A percentile compares a stretch with the other conserved stretches of the same genome.
Evolutionary conservation across 495 filamentous ascomycete genomes (phyloP).

Genomic region (Bacidia rubella): DNA sequence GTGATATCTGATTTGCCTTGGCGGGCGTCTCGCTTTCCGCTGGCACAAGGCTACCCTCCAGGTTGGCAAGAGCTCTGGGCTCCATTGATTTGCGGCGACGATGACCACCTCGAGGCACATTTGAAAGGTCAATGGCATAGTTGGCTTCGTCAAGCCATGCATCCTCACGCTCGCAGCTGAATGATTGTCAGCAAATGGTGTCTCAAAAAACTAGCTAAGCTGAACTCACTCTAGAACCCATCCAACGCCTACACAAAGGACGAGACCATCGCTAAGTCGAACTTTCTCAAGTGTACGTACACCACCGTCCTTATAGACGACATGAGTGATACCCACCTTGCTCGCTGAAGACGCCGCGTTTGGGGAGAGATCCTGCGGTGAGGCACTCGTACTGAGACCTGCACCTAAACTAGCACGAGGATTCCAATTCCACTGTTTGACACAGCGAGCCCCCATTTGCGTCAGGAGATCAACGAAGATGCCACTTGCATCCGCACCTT

Average conservation of each 20-base stretch:
- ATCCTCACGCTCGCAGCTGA: constrained; percentile 66
- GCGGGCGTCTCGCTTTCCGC: constrained; percentile 24
- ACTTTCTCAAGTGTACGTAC: constrained; percentile 82
- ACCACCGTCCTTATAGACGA: constrained; percentile 89
- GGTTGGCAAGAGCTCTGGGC: constrained; percentile 59
- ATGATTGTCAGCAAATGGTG: constrained; percentile 16
- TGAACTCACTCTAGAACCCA: constrained; percentile 74
- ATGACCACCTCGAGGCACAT: constrained; percentile 61
- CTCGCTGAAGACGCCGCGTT: constrained; percentile 20
- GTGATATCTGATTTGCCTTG: constrained; percentile 16
- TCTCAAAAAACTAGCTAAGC: not conserved
- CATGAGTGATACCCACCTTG: constrained; percentile 81
- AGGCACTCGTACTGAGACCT: not conserved
- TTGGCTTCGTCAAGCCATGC: constrained; percentile 56
- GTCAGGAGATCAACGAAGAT: constrained; percentile 72
- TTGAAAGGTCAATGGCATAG: constrained; percentile 57
- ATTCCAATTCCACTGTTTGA: constrained; percentile 80
- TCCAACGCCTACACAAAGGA: constrained; percentile 72
- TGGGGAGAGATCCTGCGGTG: constrained; percentile 3
- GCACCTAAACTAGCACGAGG: constrained; percentile 32
- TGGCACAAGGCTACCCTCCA: constrained; percentile 49
- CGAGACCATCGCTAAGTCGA: constrained; percentile 53
- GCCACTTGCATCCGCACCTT: constrained; percentile 72
- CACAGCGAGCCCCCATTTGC: constrained; percentile 74
- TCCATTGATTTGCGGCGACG: constrained; percentile 88